Evolutionary conservation across 2,329 filamentous ascomycete genomes (phyloP).

Genomic region (Orbilia brochopaga): DNA sequence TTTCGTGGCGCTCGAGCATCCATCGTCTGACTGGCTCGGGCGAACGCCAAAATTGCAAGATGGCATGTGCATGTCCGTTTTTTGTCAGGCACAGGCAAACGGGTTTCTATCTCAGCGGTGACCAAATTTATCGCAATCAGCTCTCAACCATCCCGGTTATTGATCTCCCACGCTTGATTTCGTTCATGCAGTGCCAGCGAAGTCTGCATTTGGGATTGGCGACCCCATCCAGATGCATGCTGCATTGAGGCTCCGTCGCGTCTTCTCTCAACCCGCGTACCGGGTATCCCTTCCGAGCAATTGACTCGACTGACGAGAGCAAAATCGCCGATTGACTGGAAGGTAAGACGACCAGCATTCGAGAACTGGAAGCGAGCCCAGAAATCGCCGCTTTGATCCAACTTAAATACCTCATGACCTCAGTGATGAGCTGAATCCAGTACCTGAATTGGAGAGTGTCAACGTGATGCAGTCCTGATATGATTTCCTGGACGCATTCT

Average conservation of each 20-base stretch:
- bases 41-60: not conserved
- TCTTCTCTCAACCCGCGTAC: conserved; percentile 13
- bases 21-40: not conserved
- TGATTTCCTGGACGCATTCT: not conserved
- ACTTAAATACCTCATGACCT: conserved; percentile 41
- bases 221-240: conserved; percentile 9
- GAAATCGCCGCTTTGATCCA: not conserved
- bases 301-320: conserved; percentile 1
- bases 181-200: conserved; percentile 45
- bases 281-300: conserved; percentile 18
- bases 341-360: not conserved
- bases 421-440: not conserved
- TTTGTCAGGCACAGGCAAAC: not conserved
- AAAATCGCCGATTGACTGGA: not conserved
- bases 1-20: conserved; percentile 19
- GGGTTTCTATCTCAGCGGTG: not conserved
- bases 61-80: not conserved
- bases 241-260: conserved; percentile 42
- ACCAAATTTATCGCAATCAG: not conserved
- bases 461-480: not conserved
- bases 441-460: not conserved
- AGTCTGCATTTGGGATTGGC: conserved; percentile 33
- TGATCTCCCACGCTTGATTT: conserved; percentile 6
- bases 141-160: not conserved
- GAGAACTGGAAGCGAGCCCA: not conserved